These are phyloP conservation scores for Sanghuangporus weigelae DNA, from an alignment of 1,284 basidiomycete species.

Conservation along the genomic window DNA sequence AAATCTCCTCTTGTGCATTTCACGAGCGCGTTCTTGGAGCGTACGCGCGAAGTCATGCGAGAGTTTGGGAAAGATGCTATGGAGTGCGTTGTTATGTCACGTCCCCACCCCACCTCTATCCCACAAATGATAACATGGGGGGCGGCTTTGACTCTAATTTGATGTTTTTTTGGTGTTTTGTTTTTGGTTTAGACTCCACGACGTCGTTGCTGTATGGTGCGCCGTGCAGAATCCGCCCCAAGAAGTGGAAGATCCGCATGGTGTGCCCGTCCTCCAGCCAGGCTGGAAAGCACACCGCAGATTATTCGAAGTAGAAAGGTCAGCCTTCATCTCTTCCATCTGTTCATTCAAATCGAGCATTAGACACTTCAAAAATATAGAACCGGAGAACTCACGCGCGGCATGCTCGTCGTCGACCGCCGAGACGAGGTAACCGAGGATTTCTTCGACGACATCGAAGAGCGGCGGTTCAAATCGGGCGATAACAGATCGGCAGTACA, in stretches of 20 bases:
- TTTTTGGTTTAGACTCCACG: constrained; percentile 47
- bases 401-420: constrained; percentile 72
- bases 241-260: constrained; percentile 21
- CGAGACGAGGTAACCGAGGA: constrained; percentile 43
- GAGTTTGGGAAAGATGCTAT: constrained; percentile 75
- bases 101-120: not conserved
- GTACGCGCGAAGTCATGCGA: constrained; percentile 66
- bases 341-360: not conserved
- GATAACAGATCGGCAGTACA: constrained; percentile 59
- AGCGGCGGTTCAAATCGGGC: constrained; percentile 44
- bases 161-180: not conserved
- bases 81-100: constrained; percentile 36
- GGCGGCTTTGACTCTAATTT: too few species aligned
- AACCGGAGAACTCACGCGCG: constrained; percentile 54
- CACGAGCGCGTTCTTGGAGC: constrained; percentile 73
- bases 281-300: constrained; percentile 54
- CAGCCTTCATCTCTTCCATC: constrained; percentile 13
- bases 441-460: constrained; percentile 23
- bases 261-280: constrained; percentile 28
- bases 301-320: constrained; percentile 68
- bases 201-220: constrained; percentile 79
- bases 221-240: constrained; percentile 62
- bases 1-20: constrained; percentile 66
- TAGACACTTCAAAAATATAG: constrained; percentile 23
- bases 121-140: too few species aligned